Evolutionary conservation across 495 filamentous ascomycete genomes (phyloP), one percentile per base, ranked within the genome.

Genomic region (Bacidia rubella): DNA sequence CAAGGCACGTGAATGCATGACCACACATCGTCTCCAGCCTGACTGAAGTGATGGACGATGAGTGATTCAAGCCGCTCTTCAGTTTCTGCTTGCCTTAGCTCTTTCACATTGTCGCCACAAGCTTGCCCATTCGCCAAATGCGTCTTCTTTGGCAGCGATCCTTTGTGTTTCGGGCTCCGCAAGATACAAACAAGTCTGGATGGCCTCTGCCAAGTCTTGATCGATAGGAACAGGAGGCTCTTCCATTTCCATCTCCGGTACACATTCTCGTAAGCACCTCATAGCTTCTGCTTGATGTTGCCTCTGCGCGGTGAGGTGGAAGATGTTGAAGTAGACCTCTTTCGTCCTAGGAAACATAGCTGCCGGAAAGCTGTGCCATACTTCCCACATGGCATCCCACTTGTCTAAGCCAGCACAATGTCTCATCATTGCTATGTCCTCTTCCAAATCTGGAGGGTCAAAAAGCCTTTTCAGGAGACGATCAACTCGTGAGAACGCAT

Each of bases 171-270:
- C 51, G 4, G 71, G 75, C 51, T 81, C 75, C 2, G 71, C 78
- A 11, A 80, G 56, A 17, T 54, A 51, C 26, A 83, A 60, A 60
- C 80, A 84, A 1, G 66, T 56, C 62, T 69, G 65, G 27, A 83
- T 39, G 47, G 62, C 58, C 44, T 59, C 21, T 11, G 69, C 65
- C 35, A 79, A 49, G 0, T 67, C 67, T 11, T 63, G 67, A 26
- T 69, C 58, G 3, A 76, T 43, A 10, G 44, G 38, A 12, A 87
- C 73, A 0, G 68, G 64, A 11, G 77, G 76, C 3, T 70, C 57
- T 62, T 88, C 85, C 35, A 66, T 62, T 2, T 54, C 57, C 78
- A 87, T 81, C 60, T 81, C 76, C 19, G 71, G 68, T 9, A 76
- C 63, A 62, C 72, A 73, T 23, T 62, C 68, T 27, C 75, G 68